Evolutionary conservation across 495 filamentous ascomycete species (phyloP).

Genomic region (Penicillium diatomitis): DNA sequence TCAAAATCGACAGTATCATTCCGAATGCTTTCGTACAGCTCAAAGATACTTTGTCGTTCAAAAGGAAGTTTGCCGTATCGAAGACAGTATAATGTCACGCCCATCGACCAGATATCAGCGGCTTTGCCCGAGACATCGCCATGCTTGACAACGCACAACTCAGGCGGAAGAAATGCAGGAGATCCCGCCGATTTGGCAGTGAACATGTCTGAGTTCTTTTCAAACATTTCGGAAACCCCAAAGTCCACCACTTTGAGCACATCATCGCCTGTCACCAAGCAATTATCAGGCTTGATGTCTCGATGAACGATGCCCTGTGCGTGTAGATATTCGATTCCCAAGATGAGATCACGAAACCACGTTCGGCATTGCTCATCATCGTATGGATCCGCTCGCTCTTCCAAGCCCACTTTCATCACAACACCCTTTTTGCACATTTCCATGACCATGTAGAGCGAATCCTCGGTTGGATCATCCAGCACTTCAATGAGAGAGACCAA

Average conservation of each 20-base stretch:
- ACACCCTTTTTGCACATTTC: constrained; percentile 99
- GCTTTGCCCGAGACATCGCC: constrained; percentile 83
- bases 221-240: constrained; percentile 97
- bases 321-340: constrained; percentile 95
- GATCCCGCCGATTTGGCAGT: constrained; percentile 93
- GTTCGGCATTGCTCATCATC: constrained; percentile 71
- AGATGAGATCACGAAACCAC: constrained; percentile 92
- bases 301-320: constrained; percentile 92
- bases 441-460: constrained; percentile 95
- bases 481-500: constrained; percentile 90
- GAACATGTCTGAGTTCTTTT: constrained; percentile 79
- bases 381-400: constrained; percentile 75
- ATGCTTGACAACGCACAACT: constrained; percentile 82
- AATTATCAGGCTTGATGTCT: constrained; percentile 97
- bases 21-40: constrained; percentile 83
- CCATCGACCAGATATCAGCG: constrained; percentile 98
- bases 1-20: constrained; percentile 45
- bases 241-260: constrained; percentile 96
- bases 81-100: constrained; percentile 87
- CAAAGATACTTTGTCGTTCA: constrained; percentile 63
- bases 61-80: constrained; percentile 85
- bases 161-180: constrained; percentile 89
- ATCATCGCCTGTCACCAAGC: constrained; percentile 81
- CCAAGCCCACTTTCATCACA: constrained; percentile 91
- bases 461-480: constrained; percentile 87